Percentiles rank a stretch among this genome's conserved stretches.
Evolutionary conservation across 2,329 filamentous ascomycete species (phyloP).

Genomic region (Penicillium frequentans): DNA sequence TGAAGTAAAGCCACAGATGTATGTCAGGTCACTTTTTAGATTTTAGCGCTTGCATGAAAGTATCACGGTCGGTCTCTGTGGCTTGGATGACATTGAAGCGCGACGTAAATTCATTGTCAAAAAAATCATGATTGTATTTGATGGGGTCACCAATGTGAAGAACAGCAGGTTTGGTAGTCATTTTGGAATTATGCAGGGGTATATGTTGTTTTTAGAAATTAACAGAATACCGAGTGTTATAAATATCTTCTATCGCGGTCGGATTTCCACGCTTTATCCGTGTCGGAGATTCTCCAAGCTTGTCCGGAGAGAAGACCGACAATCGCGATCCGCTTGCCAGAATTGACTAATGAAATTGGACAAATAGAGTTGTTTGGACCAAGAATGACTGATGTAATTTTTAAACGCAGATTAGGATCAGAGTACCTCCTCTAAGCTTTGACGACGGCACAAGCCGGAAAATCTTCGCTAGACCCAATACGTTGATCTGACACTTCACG

Average conservation of each 20-base stretch:
- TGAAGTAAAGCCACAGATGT: neutral
- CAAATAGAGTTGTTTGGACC: no score
- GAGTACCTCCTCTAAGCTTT: neutral
- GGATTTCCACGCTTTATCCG: conserved; percentile 1
- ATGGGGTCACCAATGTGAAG: conserved; percentile 48
- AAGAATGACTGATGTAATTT: no score
- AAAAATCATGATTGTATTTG: conserved; percentile 46
- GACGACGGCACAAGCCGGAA: neutral
- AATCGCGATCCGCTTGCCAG: neutral
- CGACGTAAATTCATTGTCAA: conserved; percentile 28
- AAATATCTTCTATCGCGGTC: neutral
- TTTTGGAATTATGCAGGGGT: neutral
- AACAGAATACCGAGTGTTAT: neutral
- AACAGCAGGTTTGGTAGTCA: conserved; percentile 32
- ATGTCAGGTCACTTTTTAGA: conserved; percentile 24
- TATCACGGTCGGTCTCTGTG: conserved; percentile 38
- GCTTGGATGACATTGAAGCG: conserved; percentile 42
- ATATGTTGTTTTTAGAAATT: neutral
- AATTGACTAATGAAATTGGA: neutral
- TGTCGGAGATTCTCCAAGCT: neutral
- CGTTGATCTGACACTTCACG: no score
- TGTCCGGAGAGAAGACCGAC: neutral
- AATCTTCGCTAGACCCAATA: neutral
- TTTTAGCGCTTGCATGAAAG: conserved; percentile 42
- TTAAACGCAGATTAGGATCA: no score